phyloP scores from a whole-genome alignment of 257 asterid genomes.

The Paulownia fortunei region DNA sequence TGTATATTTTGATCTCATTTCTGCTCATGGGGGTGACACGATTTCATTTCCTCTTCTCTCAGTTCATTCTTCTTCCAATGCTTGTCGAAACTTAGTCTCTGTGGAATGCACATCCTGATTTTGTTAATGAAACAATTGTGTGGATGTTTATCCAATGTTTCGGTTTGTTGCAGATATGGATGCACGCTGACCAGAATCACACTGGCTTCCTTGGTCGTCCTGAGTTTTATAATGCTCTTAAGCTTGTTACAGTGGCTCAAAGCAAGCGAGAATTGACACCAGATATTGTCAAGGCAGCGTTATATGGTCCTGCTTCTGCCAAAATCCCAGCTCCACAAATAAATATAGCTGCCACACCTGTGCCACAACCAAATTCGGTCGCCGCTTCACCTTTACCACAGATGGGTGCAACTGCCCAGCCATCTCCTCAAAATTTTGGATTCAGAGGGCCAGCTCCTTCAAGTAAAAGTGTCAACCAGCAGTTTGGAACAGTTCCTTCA shows the following conservation, averaged over 20 bases:
- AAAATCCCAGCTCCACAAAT: constrained; percentile 93
- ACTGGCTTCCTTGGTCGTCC: constrained; percentile 79
- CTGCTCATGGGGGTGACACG: neutral
- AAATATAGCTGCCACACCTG: constrained; percentile 57
- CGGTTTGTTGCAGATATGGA: constrained; percentile 82
- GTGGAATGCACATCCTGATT: constrained; percentile 18
- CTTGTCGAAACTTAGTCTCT: neutral
- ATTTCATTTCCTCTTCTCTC: neutral
- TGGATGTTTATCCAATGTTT: constrained; percentile 1
- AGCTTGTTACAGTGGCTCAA: constrained; percentile 97
- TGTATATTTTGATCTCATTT: constrained; percentile 14
- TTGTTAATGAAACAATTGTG: neutral
- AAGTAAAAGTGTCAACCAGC: constrained; percentile 45
- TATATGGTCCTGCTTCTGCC: constrained; percentile 85
- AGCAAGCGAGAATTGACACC: constrained; percentile 92
- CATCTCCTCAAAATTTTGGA: constrained; percentile 58
- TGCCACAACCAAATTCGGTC: constrained; percentile 56
- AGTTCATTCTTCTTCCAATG: neutral
- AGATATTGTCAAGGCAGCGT: constrained; percentile 92
- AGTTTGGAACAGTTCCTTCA: constrained; percentile 53
- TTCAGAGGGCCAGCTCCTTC: constrained; percentile 55
- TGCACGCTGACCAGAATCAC: constrained; percentile 76
- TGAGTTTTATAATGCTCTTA: constrained; percentile 93
- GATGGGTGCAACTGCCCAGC: constrained; percentile 40
- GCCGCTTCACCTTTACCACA: constrained; percentile 57